Evolutionary conservation across 805 yeast species (phyloP), one percentile per base, ranked within the genome.

Genomic region (Naumovozyma baii): DNA sequence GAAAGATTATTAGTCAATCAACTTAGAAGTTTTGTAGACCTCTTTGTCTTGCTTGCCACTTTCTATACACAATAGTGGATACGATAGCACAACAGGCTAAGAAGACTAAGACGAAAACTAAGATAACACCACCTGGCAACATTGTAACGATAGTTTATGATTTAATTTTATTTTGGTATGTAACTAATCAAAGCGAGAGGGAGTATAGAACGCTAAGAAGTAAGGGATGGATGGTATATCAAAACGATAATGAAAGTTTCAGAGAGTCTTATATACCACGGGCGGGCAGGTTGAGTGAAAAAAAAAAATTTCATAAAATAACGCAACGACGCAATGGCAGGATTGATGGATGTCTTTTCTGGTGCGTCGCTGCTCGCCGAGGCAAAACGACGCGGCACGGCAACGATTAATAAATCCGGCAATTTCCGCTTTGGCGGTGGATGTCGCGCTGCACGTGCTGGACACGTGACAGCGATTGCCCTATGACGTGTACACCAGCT

Each of bases 71-170:
- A 39, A 61, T 51, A 25, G 59, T 55, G 39, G 39, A 28, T 39
- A 57, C 34, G 40, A 62, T 53, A 42, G 60, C 64, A 45, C 52
- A 41, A 49, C 49, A 39, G 42, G 66, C 62, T 49, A 61, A 54
- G 47, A 55, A 59, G 48, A 59, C 59, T 42, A 61, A 49, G 43
- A 61, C 66, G 66, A 78, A 77, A 50, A 79, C 85, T 61, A 78
- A 69, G 63, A 78, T 78, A 68, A 79, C 84, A 67, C 85, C 85
- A 48, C 78, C 70, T 63, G 85, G 83, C 59, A 78, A 69, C 81
- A 76, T 78, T 59, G 56, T 55, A 44, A 38, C 37, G 36, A 15
- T n/a, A n/a, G n/a, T n/a, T 7, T 22, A 22, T 22, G 26, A 22
- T 22, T 22, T 22, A 10, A 22, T 22, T 22, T 22, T 22, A 10